Conservation (phyloP, 192 early-diverging fungal species). For the Ambispora gerdemannii region DNA sequence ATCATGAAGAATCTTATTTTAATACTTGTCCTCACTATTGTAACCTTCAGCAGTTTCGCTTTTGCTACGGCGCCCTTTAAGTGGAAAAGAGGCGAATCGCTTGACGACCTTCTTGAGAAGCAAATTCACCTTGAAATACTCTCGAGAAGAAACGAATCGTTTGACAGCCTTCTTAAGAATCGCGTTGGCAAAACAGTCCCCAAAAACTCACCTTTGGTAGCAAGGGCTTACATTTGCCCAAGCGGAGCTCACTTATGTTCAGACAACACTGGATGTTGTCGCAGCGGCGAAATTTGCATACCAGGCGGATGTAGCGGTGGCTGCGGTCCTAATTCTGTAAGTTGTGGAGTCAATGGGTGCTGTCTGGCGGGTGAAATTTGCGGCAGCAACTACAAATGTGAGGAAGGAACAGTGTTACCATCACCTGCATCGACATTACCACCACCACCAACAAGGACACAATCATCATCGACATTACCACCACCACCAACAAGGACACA, state of each 20-base stretch:
- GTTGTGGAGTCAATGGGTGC: neutral
- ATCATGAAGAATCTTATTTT: neutral
- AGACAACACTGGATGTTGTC: neutral
- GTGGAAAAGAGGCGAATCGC: no score
- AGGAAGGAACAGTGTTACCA: neutral
- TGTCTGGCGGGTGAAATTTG: neutral
- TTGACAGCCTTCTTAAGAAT: neutral
- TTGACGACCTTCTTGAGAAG: no score
- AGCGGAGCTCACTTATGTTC: neutral
- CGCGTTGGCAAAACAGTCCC: neutral
- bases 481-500: no score
- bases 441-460: neutral
- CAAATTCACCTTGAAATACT: no score
- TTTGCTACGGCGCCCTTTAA: neutral
- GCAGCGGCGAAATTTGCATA: neutral
- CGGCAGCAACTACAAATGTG: neutral
- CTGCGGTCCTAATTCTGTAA: neutral
- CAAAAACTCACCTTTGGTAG: no score
- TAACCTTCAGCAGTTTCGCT: neutral
- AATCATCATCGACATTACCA: neutral
- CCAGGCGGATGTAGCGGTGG: neutral
- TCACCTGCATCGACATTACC: neutral
- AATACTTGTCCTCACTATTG: neutral
- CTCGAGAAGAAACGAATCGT: no score
- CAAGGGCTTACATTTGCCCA: neutral